Conservation (phyloP, 495 filamentous ascomycete genomes). For the Peziza echinospora region DNA sequence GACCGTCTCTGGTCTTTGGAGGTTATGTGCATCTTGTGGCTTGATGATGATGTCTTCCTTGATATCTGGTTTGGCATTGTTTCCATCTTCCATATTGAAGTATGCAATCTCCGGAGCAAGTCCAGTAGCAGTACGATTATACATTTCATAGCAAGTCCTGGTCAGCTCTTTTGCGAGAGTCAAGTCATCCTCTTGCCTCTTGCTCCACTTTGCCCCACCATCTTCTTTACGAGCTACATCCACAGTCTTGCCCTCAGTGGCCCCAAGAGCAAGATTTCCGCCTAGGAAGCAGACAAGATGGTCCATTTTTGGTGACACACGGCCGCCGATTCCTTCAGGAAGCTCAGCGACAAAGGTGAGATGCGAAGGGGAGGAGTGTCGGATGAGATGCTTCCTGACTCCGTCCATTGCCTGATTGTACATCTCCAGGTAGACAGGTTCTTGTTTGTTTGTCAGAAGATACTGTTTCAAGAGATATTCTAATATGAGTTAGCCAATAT, state of each 20-base stretch:
- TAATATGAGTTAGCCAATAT: slow-evolving; percentile 14
- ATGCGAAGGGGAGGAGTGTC: slow-evolving; percentile 57
- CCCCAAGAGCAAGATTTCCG: slow-evolving; percentile 77
- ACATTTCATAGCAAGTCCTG: slow-evolving; percentile 97
- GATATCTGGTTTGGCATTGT: slow-evolving; percentile 28
- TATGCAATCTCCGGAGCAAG: slow-evolving; percentile 83
- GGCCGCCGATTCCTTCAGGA: slow-evolving; percentile 43
- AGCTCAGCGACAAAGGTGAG: slow-evolving; percentile 77
- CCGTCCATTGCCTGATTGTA: slow-evolving; percentile 75
- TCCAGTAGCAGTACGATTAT: slow-evolving; percentile 64
- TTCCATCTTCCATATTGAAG: slow-evolving; percentile 48
- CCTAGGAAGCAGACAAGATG: slow-evolving; percentile 96
- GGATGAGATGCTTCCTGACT: slow-evolving; percentile 75
- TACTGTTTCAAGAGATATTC: slow-evolving; percentile 97
- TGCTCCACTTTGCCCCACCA: slow-evolving; percentile 36
- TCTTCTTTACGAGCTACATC: slow-evolving; percentile 47
- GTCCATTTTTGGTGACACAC: slow-evolving; percentile 79
- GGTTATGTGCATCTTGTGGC: slow-evolving; percentile 56
- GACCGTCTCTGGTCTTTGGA: slow-evolving; percentile 90
- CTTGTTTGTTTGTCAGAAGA: slow-evolving; percentile 69
- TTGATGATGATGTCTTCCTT: slow-evolving; percentile 54
- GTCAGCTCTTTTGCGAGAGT: slow-evolving; percentile 67
- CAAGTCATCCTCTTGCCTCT: slow-evolving; percentile 69
- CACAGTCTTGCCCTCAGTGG: slow-evolving; percentile 55
- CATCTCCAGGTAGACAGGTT: slow-evolving; percentile 72